Evolutionary conservation across 441 rosid genomes (phyloP).

Genomic region (Flueggea neowawraea): DNA sequence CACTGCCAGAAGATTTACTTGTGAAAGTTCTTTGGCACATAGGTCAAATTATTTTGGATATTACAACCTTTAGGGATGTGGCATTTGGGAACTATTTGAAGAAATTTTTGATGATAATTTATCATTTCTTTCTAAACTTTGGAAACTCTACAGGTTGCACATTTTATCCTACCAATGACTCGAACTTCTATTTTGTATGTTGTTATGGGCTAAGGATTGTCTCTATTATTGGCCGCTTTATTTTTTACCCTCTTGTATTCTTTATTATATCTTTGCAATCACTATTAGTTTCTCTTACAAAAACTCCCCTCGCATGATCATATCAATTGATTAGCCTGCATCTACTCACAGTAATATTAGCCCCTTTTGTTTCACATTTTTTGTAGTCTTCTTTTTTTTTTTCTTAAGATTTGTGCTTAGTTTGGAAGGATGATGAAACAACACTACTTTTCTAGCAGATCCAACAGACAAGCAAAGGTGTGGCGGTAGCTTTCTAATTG

Average conservation of each 20-base stretch:
- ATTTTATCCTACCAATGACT: no score
- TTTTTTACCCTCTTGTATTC: conserved; percentile 41
- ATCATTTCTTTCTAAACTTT: background rate
- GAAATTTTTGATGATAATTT: conserved; percentile 34
- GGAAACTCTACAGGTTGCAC: no score
- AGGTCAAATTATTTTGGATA: conserved; percentile 28
- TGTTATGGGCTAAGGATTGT: conserved; percentile 21
- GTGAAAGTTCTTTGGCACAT: conserved; percentile 21
- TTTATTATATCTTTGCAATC: background rate
- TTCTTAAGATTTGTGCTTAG: no score
- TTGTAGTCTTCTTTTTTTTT: no score
- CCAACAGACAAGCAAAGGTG: no score
- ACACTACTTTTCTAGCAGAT: no score
- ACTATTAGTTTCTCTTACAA: background rate
- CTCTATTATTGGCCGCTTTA: conserved; percentile 48
- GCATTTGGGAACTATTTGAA: conserved; percentile 41
- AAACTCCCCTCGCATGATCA: no score
- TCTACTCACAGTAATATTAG: no score
- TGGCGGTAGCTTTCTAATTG: no score
- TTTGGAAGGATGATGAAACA: no score
- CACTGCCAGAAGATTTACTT: conserved; percentile 28
- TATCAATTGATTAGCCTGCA: no score
- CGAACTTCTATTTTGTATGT: conserved; percentile 24
- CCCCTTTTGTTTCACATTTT: no score
- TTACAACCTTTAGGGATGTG: conserved; percentile 22